A percentile compares a stretch with the other conserved stretches of the same genome.
Conservation (phyloP, 371 early-diverging fungal genomes). For the Mucor indicus region DNA sequence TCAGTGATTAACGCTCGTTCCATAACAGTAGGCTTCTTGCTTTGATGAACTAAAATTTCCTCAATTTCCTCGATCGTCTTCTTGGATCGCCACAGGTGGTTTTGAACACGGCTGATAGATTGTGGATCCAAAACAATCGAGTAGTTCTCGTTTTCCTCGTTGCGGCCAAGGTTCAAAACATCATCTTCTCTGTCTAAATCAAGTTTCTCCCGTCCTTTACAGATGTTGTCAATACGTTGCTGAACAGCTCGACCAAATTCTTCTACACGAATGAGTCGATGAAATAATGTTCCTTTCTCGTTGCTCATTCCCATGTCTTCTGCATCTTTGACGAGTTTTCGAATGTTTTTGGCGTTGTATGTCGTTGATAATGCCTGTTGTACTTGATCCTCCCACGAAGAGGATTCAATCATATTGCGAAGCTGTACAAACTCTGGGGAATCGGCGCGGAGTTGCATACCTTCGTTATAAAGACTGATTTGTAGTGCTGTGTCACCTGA, state of each 20-base stretch:
- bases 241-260: not conserved
- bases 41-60: not conserved
- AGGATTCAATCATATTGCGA: not conserved
- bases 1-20: slow-evolving; percentile 12
- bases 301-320: slow-evolving; percentile 1
- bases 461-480: slow-evolving; percentile 3
- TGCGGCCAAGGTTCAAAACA: slow-evolving; percentile 2
- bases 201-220: slow-evolving; percentile 15
- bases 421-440: slow-evolving; percentile 9
- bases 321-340: slow-evolving; percentile 17
- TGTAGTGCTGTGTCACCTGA: not conserved
- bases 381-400: slow-evolving; percentile 7
- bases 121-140: slow-evolving; percentile 12
- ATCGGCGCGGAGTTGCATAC: slow-evolving; percentile 2
- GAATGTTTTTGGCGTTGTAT: slow-evolving; percentile 4
- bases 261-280: slow-evolving; percentile 2
- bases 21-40: not conserved
- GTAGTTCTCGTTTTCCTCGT: not conserved
- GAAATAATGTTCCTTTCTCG: not conserved
- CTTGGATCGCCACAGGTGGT: slow-evolving; percentile 5
- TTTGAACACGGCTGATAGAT: slow-evolving; percentile 1
- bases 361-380: not conserved
- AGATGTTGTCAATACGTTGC: slow-evolving; percentile 11
- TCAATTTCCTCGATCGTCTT: slow-evolving; percentile 6
- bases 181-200: not conserved